These are phyloP conservation scores for Cryphonectria parasitica DNA, from an alignment of 2,329 filamentous ascomycete species.

Conservation along the genomic window DNA sequence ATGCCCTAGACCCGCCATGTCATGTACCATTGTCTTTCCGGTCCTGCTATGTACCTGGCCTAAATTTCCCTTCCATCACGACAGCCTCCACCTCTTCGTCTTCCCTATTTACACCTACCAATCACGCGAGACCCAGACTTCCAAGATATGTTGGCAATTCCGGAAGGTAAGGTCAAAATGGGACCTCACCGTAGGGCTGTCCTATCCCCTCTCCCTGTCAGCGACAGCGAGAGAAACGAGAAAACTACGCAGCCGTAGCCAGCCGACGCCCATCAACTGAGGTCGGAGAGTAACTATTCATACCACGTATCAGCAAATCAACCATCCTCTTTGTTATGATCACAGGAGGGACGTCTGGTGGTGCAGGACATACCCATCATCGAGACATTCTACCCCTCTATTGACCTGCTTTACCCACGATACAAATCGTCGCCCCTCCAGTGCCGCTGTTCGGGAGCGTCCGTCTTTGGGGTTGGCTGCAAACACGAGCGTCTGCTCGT, in stretches of 20 bases:
- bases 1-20: background rate
- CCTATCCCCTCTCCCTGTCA: background rate
- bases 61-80: background rate
- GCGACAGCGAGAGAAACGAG: background rate
- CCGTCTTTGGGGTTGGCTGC: constrained; percentile 21
- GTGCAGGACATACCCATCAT: constrained; percentile 4
- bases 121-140: background rate
- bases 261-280: constrained; percentile 1
- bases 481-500: constrained; percentile 24
- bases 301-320: constrained; percentile 9
- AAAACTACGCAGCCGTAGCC: constrained; percentile 5
- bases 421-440: constrained; percentile 23
- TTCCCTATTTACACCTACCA: background rate
- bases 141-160: background rate
- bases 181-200: background rate
- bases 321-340: background rate
- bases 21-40: background rate
- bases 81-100: background rate
- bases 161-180: background rate
- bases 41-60: background rate
- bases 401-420: constrained; percentile 25
- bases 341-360: background rate
- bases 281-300: constrained; percentile 9
- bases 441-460: constrained; percentile 16
- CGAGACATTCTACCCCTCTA: constrained; percentile 11